These are phyloP conservation scores for Ceratocystis variospora DNA, from an alignment of 2,329 filamentous ascomycete genomes.

Conservation along the genomic window DNA sequence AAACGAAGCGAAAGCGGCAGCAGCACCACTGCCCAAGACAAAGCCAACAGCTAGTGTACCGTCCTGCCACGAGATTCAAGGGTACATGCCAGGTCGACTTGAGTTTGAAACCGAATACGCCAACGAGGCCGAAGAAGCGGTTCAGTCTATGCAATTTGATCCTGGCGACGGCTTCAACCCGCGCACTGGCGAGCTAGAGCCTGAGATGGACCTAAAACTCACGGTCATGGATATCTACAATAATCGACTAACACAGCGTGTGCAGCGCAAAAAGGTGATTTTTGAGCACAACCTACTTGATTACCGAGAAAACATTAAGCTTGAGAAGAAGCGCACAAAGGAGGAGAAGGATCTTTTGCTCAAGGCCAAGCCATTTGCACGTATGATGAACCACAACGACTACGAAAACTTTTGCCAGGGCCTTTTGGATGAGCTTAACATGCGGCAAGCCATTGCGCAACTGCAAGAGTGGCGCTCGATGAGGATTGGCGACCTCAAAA, in stretches of 20 bases:
- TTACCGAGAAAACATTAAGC: conserved; percentile 76
- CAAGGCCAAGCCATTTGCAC: conserved; percentile 88
- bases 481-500: conserved; percentile 69
- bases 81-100: conserved; percentile 93
- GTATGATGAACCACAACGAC: conserved; percentile 90
- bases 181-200: conserved; percentile 70
- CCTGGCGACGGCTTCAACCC: conserved; percentile 87
- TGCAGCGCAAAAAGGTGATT: conserved; percentile 89
- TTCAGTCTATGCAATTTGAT: conserved; percentile 97
- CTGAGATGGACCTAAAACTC: conserved; percentile 94
- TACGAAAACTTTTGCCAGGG: conserved; percentile 77
- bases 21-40: conserved; percentile 75
- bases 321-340: conserved; percentile 91
- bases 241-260: conserved; percentile 72
- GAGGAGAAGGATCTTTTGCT: conserved; percentile 84
- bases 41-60: conserved; percentile 94
- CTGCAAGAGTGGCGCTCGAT: conserved; percentile 86
- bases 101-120: conserved; percentile 97
- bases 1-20: conserved; percentile 70
- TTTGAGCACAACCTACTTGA: conserved; percentile 92
- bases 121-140: conserved; percentile 94
- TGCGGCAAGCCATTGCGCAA: conserved; percentile 77
- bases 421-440: conserved; percentile 77
- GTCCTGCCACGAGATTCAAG: conserved; percentile 93
- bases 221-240: conserved; percentile 99